Conservation (phyloP, 2,329 filamentous ascomycete species). For the Diplocarpon mali region DNA sequence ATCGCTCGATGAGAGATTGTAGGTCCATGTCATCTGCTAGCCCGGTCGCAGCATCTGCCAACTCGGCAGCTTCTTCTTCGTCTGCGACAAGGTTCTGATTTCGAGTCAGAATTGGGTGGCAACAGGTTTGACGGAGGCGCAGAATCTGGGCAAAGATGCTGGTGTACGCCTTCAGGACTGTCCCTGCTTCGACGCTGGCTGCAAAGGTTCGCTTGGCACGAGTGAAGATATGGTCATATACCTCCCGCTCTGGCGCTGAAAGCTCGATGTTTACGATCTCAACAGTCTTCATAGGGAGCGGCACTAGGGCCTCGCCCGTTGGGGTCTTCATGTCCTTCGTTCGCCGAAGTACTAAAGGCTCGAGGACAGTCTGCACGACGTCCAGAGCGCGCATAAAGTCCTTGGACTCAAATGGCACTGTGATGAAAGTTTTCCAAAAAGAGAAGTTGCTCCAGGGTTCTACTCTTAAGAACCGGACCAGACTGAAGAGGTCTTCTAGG, state of each 20-base stretch:
- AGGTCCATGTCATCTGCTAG: conserved; percentile 95
- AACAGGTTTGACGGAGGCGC: conserved; percentile 84
- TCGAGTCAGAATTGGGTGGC: conserved; percentile 80
- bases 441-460: conserved; percentile 99
- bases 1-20: conserved; percentile 71
- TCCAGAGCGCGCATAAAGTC: conserved; percentile 89
- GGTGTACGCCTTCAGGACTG: conserved; percentile 87
- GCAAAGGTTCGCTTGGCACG: conserved; percentile 76
- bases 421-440: conserved; percentile 99
- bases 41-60: conserved; percentile 68
- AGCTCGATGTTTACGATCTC: conserved; percentile 84
- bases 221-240: conserved; percentile 84
- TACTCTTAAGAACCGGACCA: conserved; percentile 85
- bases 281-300: conserved; percentile 68
- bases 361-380: conserved; percentile 92
- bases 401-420: conserved; percentile 89
- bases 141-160: conserved; percentile 96
- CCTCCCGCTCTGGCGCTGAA: conserved; percentile 71
- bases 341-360: conserved; percentile 85
- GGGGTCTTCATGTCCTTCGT: conserved; percentile 99
- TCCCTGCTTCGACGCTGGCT: conserved; percentile 81
- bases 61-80: conserved; percentile 70
- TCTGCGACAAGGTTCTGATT: conserved; percentile 78
- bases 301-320: conserved; percentile 68
- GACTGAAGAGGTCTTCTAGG: conserved; percentile 84